Evolutionary conservation across 352 stramenopile genomes (phyloP).

Genomic region (Globisporangium spiculum): DNA sequence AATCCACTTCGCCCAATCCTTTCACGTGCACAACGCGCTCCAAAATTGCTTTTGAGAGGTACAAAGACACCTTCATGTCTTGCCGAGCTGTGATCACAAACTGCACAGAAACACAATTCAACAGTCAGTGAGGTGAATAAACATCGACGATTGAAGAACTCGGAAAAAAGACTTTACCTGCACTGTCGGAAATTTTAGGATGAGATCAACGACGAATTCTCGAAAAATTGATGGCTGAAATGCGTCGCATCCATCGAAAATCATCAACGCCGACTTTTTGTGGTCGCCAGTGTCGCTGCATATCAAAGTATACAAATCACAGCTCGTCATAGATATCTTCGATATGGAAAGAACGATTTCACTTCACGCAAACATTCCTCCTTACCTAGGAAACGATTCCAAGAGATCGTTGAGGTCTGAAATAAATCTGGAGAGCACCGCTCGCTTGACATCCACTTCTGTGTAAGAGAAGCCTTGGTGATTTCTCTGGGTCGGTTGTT

Average conservation of each 20-base stretch:
- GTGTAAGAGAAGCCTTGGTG: neutral
- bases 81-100: conserved; percentile 37
- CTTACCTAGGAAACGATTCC: conserved; percentile 35
- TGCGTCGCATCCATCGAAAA: conserved; percentile 66
- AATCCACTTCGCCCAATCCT: conserved; percentile 36
- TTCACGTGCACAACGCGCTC: conserved; percentile 31
- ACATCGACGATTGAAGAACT: neutral
- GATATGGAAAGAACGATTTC: neutral
- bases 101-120: conserved; percentile 12
- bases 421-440: conserved; percentile 26
- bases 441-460: neutral
- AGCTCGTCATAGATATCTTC: neutral
- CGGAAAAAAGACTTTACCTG: conserved; percentile 31
- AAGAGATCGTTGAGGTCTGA: conserved; percentile 29
- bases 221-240: conserved; percentile 34
- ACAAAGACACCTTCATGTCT: conserved; percentile 23
- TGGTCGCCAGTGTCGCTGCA: conserved; percentile 14
- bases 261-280: conserved; percentile 30
- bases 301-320: neutral
- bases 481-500: neutral
- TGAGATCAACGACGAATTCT: conserved; percentile 40
- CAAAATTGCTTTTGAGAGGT: conserved; percentile 14
- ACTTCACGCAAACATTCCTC: neutral
- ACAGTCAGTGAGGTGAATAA: neutral
- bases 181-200: conserved; percentile 32